phyloP scores from a whole-genome alignment of 257 asterid species.

The Gentiana straminea region DNA sequence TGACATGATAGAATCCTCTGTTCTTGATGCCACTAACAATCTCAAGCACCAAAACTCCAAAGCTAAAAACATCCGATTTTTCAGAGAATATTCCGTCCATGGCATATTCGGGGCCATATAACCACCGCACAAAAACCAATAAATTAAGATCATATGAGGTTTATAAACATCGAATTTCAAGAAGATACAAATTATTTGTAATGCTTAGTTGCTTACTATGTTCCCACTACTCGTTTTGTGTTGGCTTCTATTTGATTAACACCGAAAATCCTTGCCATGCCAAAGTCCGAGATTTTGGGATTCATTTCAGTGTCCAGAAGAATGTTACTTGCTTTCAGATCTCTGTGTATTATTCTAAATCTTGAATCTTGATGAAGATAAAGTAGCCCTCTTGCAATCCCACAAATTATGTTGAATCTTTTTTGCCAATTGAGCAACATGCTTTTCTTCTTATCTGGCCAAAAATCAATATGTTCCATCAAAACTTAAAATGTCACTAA shows the following conservation, averaged over 20 bases:
- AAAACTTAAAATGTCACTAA: background rate
- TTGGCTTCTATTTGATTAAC: slow-evolving; percentile 33
- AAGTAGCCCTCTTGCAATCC: slow-evolving; percentile 40
- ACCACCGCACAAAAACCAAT: slow-evolving; percentile 20
- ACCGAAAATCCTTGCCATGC: slow-evolving; percentile 41
- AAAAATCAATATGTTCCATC: background rate
- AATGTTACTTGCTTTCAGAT: slow-evolving; percentile 39
- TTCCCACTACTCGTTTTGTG: slow-evolving; percentile 37
- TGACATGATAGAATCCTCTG: slow-evolving; percentile 26
- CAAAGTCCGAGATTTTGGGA: slow-evolving; percentile 47
- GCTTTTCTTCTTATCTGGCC: slow-evolving; percentile 20
- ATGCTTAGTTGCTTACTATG: slow-evolving; percentile 23
- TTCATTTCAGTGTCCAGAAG: slow-evolving; percentile 40
- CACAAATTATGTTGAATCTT: slow-evolving; percentile 29
- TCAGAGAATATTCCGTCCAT: slow-evolving; percentile 38
- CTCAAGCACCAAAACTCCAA: slow-evolving; percentile 40
- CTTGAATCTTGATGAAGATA: slow-evolving; percentile 42
- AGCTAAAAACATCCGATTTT: slow-evolving; percentile 47
- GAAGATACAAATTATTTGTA: background rate
- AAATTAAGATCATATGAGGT: background rate
- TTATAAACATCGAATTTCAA: background rate
- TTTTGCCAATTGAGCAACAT: slow-evolving; percentile 24
- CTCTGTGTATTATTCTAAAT: slow-evolving; percentile 42
- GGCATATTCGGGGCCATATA: slow-evolving; percentile 56
- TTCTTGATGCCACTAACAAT: slow-evolving; percentile 34